phyloP scores from a whole-genome alignment of 495 filamentous ascomycete species.

The Neurospora tetrasperma region DNA sequence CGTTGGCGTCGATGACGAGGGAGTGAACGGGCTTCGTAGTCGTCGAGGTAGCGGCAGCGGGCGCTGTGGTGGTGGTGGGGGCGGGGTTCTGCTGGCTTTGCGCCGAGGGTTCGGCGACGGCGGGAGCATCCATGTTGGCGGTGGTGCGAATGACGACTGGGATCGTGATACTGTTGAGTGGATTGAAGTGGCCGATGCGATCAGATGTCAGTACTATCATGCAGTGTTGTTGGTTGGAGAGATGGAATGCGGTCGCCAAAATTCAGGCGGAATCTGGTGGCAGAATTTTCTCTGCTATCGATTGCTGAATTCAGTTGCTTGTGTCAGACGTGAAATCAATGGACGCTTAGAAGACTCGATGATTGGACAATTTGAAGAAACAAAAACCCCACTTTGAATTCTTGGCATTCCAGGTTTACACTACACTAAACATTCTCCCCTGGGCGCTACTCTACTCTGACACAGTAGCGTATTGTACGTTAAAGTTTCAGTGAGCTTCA shows the following conservation, averaged over 20 bases:
- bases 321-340: neutral
- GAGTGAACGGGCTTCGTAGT: constrained; percentile 60
- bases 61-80: constrained; percentile 13
- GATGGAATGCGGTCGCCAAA: constrained; percentile 1
- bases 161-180: neutral
- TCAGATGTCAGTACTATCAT: neutral
- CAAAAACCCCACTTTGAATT: accelerated
- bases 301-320: neutral
- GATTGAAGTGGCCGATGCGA: neutral
- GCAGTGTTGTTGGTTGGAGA: neutral
- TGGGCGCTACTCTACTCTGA: neutral
- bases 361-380: neutral
- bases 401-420: neutral
- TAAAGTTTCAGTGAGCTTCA: neutral
- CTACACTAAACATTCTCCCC: neutral
- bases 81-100: constrained; percentile 14
- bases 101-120: constrained; percentile 3
- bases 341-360: neutral
- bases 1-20: constrained; percentile 81
- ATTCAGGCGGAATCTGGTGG: constrained; percentile 8
- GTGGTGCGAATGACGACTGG: neutral
- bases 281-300: constrained; percentile 9
- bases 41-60: neutral
- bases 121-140: constrained; percentile 9
- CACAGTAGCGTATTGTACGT: neutral